These are phyloP conservation scores for Thinopyrum obtusiflorum DNA, from an alignment of 202 grass and related monocot species.

Conservation along the genomic window DNA sequence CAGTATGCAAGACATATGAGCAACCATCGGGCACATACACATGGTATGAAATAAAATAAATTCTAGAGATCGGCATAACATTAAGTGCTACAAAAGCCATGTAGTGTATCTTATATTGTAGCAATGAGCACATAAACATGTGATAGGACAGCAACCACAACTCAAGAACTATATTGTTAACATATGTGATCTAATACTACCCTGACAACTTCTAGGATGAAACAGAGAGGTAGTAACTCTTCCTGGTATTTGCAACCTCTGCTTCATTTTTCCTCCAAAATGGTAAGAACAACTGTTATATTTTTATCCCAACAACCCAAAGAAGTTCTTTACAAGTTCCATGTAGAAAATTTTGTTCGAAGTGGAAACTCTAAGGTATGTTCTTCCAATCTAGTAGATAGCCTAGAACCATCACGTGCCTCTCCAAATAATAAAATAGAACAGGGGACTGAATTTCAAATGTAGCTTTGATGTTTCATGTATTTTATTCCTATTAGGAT, in stretches of 20 bases:
- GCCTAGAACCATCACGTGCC: neutral
- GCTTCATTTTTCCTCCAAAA: neutral
- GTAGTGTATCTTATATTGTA: neutral
- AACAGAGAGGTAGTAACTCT: neutral
- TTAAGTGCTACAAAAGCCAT: neutral
- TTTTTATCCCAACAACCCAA: neutral
- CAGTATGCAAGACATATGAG: neutral
- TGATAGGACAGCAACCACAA: slow-evolving; percentile 2
- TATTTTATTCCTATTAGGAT: neutral
- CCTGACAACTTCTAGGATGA: neutral
- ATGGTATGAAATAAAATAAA: neutral
- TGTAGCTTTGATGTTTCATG: neutral
- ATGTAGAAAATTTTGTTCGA: no score
- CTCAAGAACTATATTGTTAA: neutral
- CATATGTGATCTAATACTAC: neutral
- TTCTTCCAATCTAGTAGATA: neutral
- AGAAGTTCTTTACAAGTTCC: neutral
- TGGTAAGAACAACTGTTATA: neutral
- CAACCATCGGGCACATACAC: neutral
- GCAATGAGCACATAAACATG: no score
- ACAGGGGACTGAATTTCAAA: neutral
- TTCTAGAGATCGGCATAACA: neutral
- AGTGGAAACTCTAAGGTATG: neutral
- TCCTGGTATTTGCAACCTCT: neutral
- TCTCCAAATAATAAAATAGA: neutral